Base-by-base conservation (phyloP, 805 yeast genomes). In the Isabelozyma pseudorhagii region DNA sequence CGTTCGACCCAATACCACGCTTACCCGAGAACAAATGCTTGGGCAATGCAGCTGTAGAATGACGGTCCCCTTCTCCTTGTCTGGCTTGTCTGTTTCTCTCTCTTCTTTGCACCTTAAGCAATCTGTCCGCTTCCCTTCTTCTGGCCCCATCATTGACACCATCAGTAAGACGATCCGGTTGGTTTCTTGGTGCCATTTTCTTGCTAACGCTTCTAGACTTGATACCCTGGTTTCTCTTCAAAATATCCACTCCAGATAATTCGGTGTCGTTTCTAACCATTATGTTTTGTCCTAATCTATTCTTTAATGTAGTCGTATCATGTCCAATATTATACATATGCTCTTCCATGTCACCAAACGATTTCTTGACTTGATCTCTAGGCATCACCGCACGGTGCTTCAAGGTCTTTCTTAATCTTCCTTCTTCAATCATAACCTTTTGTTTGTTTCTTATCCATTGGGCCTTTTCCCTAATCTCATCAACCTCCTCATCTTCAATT, bases 21-120 rank as follows among this genome's bases (percentile, higher is more conserved):
- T 94, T 94, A 75, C 99, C 99, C 62, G 90, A 75, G 78, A 87
- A 88, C 80, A 94, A 79, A 75, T 94, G 99, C 78, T 92, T 93
- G 55, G 97, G 97, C 75, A 89, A 71, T 54, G 89, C 76, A 46
- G 88, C 94, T 48, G 91, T 81, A 50, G 83, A 77, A 69, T 90
- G 96, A 72, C 98, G 85, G 74, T 94, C 99, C 64, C 89, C 87
- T 77, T 94, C 99, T 77, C 98, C 97, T 57, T 84, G 87, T 72
- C 96, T 85, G 41, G 97, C 97, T 64, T 78, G 71, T 77, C 92
- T 85, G 74, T 92, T 89, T 77, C 98, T 84, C 66, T 88, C 96
- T 74, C 97, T 85, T 82, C 97, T 89, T 70, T 89, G 92, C 61
- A 89, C 69, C 78, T 91, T 92, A 65, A 83, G 87, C 73, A 91